phyloP scores from a whole-genome alignment of 169 alveolate genomes.

The Plasmodium gaboni region DNA sequence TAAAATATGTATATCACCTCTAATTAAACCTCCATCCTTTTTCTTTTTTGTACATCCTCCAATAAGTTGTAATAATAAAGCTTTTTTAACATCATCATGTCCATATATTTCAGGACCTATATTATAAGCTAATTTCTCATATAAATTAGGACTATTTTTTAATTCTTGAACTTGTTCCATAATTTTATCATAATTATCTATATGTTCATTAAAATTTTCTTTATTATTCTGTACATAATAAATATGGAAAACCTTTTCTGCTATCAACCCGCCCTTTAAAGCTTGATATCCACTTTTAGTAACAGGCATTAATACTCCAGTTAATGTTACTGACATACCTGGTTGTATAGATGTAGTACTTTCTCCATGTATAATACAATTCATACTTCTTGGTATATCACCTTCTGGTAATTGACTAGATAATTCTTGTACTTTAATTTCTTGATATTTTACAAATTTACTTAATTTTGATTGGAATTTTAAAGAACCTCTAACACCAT shows the following conservation, averaged over 20 bases:
- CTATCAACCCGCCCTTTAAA: constrained; percentile 78
- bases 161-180: constrained; percentile 82
- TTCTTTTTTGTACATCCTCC: constrained; percentile 96
- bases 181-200: constrained; percentile 75
- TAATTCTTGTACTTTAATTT: constrained; percentile 95
- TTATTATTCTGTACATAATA: constrained; percentile 88
- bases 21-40: constrained; percentile 96
- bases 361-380: constrained; percentile 91
- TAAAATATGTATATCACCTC: constrained; percentile 98
- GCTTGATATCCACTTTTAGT: constrained; percentile 87
- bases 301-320: constrained; percentile 93
- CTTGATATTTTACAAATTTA: constrained; percentile 93
- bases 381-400: constrained; percentile 94
- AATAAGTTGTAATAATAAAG: constrained; percentile 91
- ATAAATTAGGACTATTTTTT: constrained; percentile 87
- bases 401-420: constrained; percentile 96
- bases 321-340: constrained; percentile 86
- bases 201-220: constrained; percentile 79
- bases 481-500: constrained; percentile 89
- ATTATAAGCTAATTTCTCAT: constrained; percentile 93
- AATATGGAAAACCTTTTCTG: constrained; percentile 91
- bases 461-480: constrained; percentile 89
- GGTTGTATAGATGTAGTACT: constrained; percentile 78
- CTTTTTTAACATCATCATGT: constrained; percentile 97
- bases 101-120: constrained; percentile 99